These are phyloP conservation scores for Aspergillus sojae DNA, from an alignment of 2,329 filamentous ascomycete species.

Conservation along the genomic window DNA sequence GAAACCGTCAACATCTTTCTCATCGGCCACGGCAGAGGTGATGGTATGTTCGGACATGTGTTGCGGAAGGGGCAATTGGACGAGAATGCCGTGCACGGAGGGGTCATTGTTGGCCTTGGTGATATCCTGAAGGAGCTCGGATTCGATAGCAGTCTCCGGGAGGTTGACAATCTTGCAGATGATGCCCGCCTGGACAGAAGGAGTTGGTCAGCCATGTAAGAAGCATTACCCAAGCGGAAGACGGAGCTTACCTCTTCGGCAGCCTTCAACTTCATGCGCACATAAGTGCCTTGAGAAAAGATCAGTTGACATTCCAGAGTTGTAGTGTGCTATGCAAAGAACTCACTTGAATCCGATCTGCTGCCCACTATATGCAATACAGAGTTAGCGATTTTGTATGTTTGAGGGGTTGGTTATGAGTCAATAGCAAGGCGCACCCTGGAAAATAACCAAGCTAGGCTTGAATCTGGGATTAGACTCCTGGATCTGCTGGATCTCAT, in stretches of 20 bases:
- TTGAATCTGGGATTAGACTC: constrained; percentile 81
- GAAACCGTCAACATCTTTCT: constrained; percentile 98
- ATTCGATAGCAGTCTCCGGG: constrained; percentile 76
- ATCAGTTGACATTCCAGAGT: constrained; percentile 25
- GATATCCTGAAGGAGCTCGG: constrained; percentile 83
- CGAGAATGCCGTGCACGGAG: constrained; percentile 84
- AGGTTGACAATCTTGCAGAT: constrained; percentile 83
- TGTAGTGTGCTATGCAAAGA: constrained; percentile 12
- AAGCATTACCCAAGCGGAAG: not conserved
- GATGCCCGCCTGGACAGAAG: constrained; percentile 73
- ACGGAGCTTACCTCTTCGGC: constrained; percentile 72
- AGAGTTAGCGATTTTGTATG: constrained; percentile 10
- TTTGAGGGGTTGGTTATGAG: not conserved
- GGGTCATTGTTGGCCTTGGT: constrained; percentile 83
- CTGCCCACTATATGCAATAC: constrained; percentile 69
- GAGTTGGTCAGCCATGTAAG: not conserved
- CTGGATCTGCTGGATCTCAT: constrained; percentile 80
- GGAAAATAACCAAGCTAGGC: constrained; percentile 90
- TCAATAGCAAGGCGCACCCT: constrained; percentile 62
- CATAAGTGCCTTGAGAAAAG: constrained; percentile 75
- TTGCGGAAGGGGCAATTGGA: constrained; percentile 86
- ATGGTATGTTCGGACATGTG: constrained; percentile 88
- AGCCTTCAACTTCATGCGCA: constrained; percentile 99
- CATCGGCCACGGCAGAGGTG: constrained; percentile 85
- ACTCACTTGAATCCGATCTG: constrained; percentile 85